Conservation (phyloP, 768 basidiomycete genomes). For the Panaeolus papilionaceus region DNA sequence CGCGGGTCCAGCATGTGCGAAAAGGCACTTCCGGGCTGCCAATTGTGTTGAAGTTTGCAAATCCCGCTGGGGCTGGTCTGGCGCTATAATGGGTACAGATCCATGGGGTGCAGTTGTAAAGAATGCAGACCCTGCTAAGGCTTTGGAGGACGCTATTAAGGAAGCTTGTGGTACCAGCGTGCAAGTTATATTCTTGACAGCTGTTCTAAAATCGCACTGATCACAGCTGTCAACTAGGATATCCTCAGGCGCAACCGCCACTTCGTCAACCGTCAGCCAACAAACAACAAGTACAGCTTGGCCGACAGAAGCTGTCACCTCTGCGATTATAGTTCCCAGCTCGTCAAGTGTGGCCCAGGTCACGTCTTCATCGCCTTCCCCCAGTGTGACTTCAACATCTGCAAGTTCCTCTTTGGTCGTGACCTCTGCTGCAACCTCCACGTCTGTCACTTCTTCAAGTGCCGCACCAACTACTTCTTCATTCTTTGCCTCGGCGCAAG, state of each 20-base stretch:
- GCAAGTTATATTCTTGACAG: constrained; percentile 19
- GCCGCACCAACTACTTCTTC: constrained; percentile 25
- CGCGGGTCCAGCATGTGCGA: constrained; percentile 54
- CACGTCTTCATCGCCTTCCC: constrained; percentile 30
- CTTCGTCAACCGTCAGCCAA: constrained; percentile 19
- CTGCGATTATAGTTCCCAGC: constrained; percentile 27
- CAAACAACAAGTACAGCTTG: constrained; percentile 29
- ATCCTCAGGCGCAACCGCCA: constrained; percentile 21
- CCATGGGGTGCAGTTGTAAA: constrained; percentile 61
- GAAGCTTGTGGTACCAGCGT: constrained; percentile 47
- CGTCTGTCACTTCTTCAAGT: constrained; percentile 20
- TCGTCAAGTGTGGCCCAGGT: constrained; percentile 24
- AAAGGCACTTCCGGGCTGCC: constrained; percentile 38
- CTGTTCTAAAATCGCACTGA: neutral
- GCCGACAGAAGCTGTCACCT: constrained; percentile 30
- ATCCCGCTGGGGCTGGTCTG: constrained; percentile 53
- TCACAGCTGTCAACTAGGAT: constrained; percentile 20
- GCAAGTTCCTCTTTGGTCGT: constrained; percentile 22
- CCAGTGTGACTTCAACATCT: constrained; percentile 23
- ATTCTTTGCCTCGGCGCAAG: constrained; percentile 20
- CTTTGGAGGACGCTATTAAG: constrained; percentile 43
- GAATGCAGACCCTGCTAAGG: constrained; percentile 35
- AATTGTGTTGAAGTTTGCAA: constrained; percentile 48
- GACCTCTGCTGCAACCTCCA: constrained; percentile 23
- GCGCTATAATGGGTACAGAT: constrained; percentile 56